Conservation (phyloP, 2,329 filamentous ascomycete genomes). For the Diaporthe citri region DNA sequence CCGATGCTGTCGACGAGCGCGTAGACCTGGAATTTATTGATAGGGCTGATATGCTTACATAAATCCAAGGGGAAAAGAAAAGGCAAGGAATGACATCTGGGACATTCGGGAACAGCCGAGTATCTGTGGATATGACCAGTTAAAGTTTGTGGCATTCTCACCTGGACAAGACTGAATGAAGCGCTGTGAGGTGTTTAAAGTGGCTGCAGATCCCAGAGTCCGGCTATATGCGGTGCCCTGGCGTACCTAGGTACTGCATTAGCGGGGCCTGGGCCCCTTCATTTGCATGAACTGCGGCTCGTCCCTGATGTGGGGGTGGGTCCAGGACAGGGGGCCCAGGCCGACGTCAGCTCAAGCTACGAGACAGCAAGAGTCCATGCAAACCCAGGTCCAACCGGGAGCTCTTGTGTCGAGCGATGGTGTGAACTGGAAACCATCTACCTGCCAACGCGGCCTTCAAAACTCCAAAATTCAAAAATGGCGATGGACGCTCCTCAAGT, state of each 20-base stretch:
- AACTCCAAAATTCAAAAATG: conserved; percentile 32
- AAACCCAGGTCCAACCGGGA: background rate
- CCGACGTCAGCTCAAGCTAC: conserved; percentile 31
- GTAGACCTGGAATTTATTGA: background rate
- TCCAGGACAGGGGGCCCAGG: conserved; percentile 20
- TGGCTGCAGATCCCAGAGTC: background rate
- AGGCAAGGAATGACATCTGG: too few species aligned
- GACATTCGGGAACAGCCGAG: too few species aligned
- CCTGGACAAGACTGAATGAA: background rate
- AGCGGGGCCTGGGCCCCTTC: conserved; percentile 20
- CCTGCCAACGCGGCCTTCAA: conserved; percentile 33
- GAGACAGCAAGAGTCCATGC: background rate
- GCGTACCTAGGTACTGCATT: conserved; percentile 4
- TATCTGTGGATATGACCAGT: background rate
- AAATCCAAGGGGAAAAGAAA: too few species aligned
- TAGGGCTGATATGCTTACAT: too few species aligned
- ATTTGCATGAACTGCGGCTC: conserved; percentile 23
- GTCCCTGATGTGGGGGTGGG: conserved; percentile 33
- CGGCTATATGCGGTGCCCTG: background rate
- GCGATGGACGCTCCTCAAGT: conserved; percentile 77
- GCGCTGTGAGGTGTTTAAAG: background rate
- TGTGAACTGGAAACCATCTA: conserved; percentile 22
- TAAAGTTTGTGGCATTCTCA: background rate
- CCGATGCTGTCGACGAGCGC: background rate
- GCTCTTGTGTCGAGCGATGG: conserved; percentile 29